Percentiles rank a stretch among this genome's conserved stretches.
These are phyloP conservation scores for Porcisia deanei DNA, from an alignment of 208 protist genomes.

Conservation along the genomic window DNA sequence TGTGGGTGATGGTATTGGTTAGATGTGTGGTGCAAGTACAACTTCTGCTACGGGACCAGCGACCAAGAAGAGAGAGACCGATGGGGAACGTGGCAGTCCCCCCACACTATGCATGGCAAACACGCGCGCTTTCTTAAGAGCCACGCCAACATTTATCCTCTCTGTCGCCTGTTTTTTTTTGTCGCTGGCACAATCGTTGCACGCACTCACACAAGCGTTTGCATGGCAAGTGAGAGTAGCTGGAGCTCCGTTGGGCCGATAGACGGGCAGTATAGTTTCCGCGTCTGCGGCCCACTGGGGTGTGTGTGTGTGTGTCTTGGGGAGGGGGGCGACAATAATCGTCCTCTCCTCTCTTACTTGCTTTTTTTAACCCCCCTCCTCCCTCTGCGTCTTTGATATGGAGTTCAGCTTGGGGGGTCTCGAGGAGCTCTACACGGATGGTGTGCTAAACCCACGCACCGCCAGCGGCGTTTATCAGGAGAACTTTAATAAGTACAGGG, in stretches of 20 bases:
- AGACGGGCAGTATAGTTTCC: too few species aligned
- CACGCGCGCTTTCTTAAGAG: background rate
- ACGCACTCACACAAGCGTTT: too few species aligned
- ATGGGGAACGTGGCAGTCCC: background rate
- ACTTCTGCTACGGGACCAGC: background rate
- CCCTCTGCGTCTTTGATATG: slow-evolving; percentile 10
- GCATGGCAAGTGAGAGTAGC: too few species aligned
- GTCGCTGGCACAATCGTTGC: too few species aligned
- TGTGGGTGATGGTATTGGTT: background rate
- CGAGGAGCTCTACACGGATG: slow-evolving; percentile 45
- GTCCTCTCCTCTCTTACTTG: background rate
- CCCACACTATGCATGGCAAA: background rate
- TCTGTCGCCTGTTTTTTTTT: too few species aligned
- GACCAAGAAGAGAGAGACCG: background rate
- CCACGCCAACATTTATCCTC: background rate
- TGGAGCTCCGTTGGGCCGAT: too few species aligned
- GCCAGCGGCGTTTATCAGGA: slow-evolving; percentile 22
- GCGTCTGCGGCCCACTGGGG: too few species aligned
- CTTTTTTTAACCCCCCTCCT: background rate
- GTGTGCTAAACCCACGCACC: slow-evolving; percentile 34
- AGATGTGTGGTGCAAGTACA: background rate
- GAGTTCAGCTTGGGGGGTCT: slow-evolving; percentile 41
- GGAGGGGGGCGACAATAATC: too few species aligned
- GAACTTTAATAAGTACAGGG: slow-evolving; percentile 29
- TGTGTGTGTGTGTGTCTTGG: too few species aligned